Percentiles rank a stretch among this genome's conserved stretches.
Evolutionary conservation across 352 stramenopile species (phyloP).

Genomic region (Pythium rishiriense): DNA sequence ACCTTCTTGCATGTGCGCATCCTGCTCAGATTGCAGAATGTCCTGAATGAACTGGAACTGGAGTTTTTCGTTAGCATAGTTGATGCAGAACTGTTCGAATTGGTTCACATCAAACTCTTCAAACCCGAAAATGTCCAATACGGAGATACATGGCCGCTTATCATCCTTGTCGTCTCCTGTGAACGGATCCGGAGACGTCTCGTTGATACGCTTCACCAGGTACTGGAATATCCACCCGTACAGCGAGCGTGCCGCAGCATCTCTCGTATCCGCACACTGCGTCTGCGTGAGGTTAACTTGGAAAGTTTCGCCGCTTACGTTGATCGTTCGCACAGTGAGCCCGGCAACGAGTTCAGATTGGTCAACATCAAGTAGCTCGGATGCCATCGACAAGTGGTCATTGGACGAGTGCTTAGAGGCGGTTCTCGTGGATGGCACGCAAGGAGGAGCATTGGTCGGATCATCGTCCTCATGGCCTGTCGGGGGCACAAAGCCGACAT

Average conservation of each 20-base stretch:
- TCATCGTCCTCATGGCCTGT: conserved; percentile 54
- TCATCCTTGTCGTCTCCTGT: conserved; percentile 19
- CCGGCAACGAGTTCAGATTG: conserved; percentile 47
- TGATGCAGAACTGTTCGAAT: conserved; percentile 93
- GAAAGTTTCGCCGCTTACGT: conserved; percentile 65
- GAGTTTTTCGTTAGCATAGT: conserved; percentile 92
- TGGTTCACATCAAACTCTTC: conserved; percentile 86
- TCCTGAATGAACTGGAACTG: conserved; percentile 86
- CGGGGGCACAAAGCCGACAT: conserved; percentile 64
- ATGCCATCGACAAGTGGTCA: conserved; percentile 45
- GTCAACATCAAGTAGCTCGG: conserved; percentile 47
- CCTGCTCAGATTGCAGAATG: conserved; percentile 73
- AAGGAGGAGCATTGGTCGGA: conserved; percentile 47
- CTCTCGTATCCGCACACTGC: conserved; percentile 66
- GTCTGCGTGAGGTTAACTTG: conserved; percentile 64
- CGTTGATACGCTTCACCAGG: conserved; percentile 80
- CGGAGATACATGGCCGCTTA: conserved; percentile 59
- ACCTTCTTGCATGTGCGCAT: conserved; percentile 75
- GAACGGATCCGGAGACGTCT: conserved; percentile 24
- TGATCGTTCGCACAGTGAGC: conserved; percentile 70
- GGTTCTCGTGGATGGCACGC: conserved; percentile 33
- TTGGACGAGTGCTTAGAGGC: conserved; percentile 38
- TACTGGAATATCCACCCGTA: conserved; percentile 87
- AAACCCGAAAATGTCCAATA: conserved; percentile 92
- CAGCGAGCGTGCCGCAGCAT: conserved; percentile 73